Evolutionary conservation across 345 rosid species (phyloP), one percentile per base, ranked within the genome.

Genomic region (Lumnitzera racemosa): DNA sequence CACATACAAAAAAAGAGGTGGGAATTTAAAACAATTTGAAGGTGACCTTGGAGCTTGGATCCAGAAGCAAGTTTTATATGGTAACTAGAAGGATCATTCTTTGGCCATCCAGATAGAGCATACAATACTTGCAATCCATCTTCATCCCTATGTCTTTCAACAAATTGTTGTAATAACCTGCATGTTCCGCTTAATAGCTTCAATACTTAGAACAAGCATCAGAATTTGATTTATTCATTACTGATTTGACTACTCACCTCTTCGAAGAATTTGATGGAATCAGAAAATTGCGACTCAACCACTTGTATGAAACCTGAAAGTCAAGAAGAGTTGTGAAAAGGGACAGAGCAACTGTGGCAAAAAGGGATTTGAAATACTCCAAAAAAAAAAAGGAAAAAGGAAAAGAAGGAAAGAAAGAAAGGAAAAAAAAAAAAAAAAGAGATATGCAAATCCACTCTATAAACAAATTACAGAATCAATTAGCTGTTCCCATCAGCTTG

Each of bases 301-400:
- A 94, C 76, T 94, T 94, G 75, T 81, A 94, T 36, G 99, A 90
- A 65, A 94, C 97, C 99, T 90, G 83, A 70, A 65, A 81, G 23
- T 15, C 53, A 59, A 41, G 15, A 15, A 24, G 24, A 11, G 25
- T 8, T 53, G 9, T 25, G 20, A 9, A 36, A 36, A 36, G 10
- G 11, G 43, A 9, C 43, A n/a, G 25, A 10, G 17, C 24, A 53
- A 20, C 24, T 25, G 11, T 29, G 43, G 23, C 17, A 13, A 50
- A 4, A 13, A 4, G 46, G 1, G 54, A 49, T 11, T 36, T 25
- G 55, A 47, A n/a, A 25, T 20, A 20, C 20, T 20, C 20, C 20
- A 20, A 20, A 20, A 20, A 20, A 1, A 20, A 20, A 20, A 20
- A 20, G 20, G 20, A 20, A 20, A 20, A 1, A 20, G 1, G 20